A percentile compares a stretch with the other conserved stretches of the same genome.
These are phyloP conservation scores for Russula virescens DNA, from an alignment of 768 basidiomycete species.

Conservation along the genomic window DNA sequence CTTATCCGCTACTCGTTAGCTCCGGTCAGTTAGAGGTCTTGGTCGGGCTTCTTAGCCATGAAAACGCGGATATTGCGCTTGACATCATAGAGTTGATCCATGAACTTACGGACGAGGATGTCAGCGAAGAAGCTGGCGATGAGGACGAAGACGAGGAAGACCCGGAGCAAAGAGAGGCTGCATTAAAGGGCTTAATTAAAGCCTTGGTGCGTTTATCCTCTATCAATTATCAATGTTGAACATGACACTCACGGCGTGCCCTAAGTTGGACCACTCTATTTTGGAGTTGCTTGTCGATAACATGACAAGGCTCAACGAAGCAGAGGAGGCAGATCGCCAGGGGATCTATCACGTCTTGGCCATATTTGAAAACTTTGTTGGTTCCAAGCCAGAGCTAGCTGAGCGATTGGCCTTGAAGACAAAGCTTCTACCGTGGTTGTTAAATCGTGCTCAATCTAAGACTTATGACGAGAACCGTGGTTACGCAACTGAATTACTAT, in stretches of 20 bases:
- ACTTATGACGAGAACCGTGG: slow-evolving; percentile 84
- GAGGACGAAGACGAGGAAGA: slow-evolving; percentile 55
- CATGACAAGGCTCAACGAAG: slow-evolving; percentile 79
- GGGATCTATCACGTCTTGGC: slow-evolving; percentile 94
- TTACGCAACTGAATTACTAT: slow-evolving; percentile 91
- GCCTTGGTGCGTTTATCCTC: slow-evolving; percentile 54
- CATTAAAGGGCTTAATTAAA: slow-evolving; percentile 69
- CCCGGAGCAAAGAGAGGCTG: slow-evolving; percentile 54
- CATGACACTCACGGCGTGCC: slow-evolving; percentile 9
- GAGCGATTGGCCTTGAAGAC: slow-evolving; percentile 68
- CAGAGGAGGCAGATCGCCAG: slow-evolving; percentile 84
- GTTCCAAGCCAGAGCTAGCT: slow-evolving; percentile 75
- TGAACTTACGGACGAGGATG: slow-evolving; percentile 96
- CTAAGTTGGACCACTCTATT: slow-evolving; percentile 74
- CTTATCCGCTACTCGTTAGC: slow-evolving; percentile 85
- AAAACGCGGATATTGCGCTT: slow-evolving; percentile 96
- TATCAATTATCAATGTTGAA: not conserved
- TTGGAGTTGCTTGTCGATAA: slow-evolving; percentile 90
- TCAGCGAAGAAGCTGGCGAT: slow-evolving; percentile 68
- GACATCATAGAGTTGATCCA: slow-evolving; percentile 89
- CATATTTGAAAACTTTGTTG: slow-evolving; percentile 89
- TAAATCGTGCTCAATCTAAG: slow-evolving; percentile 67
- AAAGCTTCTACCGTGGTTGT: slow-evolving; percentile 68
- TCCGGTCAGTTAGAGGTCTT: slow-evolving; percentile 66
- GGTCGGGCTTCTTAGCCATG: slow-evolving; percentile 85